Evolutionary conservation across 257 asterid genomes (phyloP), one percentile per base, ranked within the genome.

Genomic region (Lycium ferocissimum): DNA sequence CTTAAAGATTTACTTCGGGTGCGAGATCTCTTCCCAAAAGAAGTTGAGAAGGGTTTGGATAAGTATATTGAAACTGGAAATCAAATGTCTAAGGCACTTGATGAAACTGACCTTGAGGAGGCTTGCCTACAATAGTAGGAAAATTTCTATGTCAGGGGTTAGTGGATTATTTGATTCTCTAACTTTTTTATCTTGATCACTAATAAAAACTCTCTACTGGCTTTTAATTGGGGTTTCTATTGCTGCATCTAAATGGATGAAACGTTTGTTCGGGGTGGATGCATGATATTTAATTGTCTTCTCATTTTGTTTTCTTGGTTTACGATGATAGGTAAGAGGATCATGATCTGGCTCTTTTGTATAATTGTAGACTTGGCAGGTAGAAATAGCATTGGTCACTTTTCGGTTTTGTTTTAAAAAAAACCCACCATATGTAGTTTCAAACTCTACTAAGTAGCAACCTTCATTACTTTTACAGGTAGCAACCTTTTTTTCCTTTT

Each of bases 1-100:
- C 66, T 91, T 10, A 26, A 87, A 40, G 70, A 76, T 86, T 76
- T 88, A 47, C 84, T 89, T 9, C 85, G 89, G 79, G 87, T 85
- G 61, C 86, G 45, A 54, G 85, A 86, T 70, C 84, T 82, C 20
- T 85, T 85, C 76, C 65, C 90, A 1, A 61, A 8, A 9, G 88
- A 82, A 75, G 59, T 88, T n/a, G 85, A 86, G 84, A 89, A 86
- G 51, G 84, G 86, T 57, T 17, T 88, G 26, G 82, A 22, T 14
- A 84, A 58, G 69, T 87, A 84, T 63, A 43, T 84, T 51, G 56
- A 61, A 56, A 58, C 83, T 3, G 86, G 86, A 79, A 84, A 83
- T 65, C 53, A 33, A 10, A 72, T 22, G 66, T 69, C 63, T 5
- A 6, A 54, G 71, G 85, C 63, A 47, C 79, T 81, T 67, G 72